Conservation (phyloP, 139 green algal species). For the Chlamydomonas asymmetrica region DNA sequence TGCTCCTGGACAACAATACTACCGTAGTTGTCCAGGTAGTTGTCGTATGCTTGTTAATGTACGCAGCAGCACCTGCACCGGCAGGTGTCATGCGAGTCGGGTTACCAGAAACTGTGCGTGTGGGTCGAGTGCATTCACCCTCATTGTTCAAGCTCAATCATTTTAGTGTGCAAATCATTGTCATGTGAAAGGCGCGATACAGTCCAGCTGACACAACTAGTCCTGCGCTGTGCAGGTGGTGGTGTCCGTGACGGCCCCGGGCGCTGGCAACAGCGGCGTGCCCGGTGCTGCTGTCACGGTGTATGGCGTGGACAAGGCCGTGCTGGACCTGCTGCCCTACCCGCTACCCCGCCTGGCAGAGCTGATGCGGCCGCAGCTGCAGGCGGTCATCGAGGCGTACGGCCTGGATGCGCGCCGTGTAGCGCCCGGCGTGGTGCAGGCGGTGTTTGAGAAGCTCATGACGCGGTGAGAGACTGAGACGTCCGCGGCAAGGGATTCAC, state of each 20-base stretch:
- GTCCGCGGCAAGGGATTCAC: no score
- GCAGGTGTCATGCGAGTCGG: no score
- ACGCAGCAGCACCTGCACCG: not conserved
- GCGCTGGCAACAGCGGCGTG: constrained; percentile 1
- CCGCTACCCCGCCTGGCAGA: constrained; percentile 31
- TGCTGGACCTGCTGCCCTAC: constrained; percentile 61
- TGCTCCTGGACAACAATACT: no score
- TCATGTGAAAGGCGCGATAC: not conserved
- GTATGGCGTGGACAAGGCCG: constrained; percentile 54
- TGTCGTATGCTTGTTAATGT: not conserved
- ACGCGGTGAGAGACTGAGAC: constrained; percentile 1
- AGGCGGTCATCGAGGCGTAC: not conserved
- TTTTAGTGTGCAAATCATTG: not conserved
- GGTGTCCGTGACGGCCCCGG: not conserved
- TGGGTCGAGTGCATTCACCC: no score
- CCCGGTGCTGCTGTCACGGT: constrained; percentile 39
- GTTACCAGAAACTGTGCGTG: no score
- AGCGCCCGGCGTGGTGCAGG: constrained; percentile 16
- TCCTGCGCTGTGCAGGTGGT: constrained; percentile 4
- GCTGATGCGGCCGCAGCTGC: no score
- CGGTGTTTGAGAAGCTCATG: constrained; percentile 25
- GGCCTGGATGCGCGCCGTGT: constrained; percentile 2
- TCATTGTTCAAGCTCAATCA: not conserved
- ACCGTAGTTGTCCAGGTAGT: not conserved
- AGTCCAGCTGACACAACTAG: not conserved